A percentile compares a stretch with the other conserved stretches of the same genome.
phyloP scores from a whole-genome alignment of 768 basidiomycete species.

The Lentinula sp. region DNA sequence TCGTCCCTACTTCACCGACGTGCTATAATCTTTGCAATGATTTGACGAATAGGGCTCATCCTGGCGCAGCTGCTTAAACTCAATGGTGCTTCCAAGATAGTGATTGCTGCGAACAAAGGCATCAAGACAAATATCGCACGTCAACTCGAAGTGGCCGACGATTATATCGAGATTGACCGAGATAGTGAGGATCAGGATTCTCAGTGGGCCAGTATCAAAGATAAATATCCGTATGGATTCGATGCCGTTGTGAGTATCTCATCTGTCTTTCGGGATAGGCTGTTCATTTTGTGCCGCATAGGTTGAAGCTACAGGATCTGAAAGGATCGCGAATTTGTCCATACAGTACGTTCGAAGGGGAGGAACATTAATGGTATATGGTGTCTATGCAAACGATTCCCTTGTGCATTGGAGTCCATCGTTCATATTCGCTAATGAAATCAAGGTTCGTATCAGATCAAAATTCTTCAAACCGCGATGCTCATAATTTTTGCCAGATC shows the following conservation, averaged over 20 bases:
- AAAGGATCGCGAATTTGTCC: conserved; percentile 62
- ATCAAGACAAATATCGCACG: conserved; percentile 87
- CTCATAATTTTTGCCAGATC: conserved; percentile 30
- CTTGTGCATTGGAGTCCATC: conserved; percentile 64
- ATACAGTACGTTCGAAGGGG: conserved; percentile 74
- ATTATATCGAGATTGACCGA: conserved; percentile 82
- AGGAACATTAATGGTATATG: conserved; percentile 68
- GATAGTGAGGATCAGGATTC: conserved; percentile 48
- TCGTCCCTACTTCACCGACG: not conserved
- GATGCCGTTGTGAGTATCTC: conserved; percentile 56
- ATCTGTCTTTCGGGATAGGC: not conserved
- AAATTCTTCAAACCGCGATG: not conserved
- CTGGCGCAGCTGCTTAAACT: conserved; percentile 83
- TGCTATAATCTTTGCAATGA: too few relatives aligned
- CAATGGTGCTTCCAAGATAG: conserved; percentile 76
- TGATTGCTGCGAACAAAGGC: conserved; percentile 86
- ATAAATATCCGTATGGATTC: conserved; percentile 83
- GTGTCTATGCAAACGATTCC: conserved; percentile 69
- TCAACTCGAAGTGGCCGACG: conserved; percentile 72
- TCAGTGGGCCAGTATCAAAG: conserved; percentile 78
- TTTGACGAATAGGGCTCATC: conserved; percentile 50
- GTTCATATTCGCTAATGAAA: conserved; percentile 68
- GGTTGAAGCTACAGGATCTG: conserved; percentile 69
- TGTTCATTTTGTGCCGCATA: conserved; percentile 13
- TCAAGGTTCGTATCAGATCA: conserved; percentile 29